These are phyloP conservation scores for Phtheirospermum japonicum DNA, from an alignment of 257 asterid genomes.

Conservation along the genomic window DNA sequence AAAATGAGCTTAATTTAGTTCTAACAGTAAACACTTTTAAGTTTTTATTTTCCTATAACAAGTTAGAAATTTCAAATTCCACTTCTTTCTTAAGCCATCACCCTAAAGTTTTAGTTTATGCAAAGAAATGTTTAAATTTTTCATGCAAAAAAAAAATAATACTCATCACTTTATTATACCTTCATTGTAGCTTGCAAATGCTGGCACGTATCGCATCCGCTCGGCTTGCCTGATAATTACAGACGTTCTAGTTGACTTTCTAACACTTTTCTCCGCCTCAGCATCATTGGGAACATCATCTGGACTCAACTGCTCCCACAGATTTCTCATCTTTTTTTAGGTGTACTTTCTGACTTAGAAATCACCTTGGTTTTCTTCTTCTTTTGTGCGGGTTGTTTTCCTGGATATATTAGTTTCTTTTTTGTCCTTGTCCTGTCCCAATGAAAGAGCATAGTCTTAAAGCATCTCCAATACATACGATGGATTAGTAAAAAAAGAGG, in stretches of 20 bases:
- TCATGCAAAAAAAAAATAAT: not conserved
- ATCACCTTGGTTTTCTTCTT: conserved; percentile 51
- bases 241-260: conserved; percentile 95
- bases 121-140: conserved; percentile 11
- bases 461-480: too few relatives aligned
- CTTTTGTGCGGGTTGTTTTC: conserved; percentile 56
- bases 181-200: conserved; percentile 86
- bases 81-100: not conserved
- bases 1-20: not conserved
- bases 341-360: conserved; percentile 43
- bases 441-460: conserved; percentile 5
- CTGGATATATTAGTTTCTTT: conserved; percentile 72
- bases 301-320: conserved; percentile 63
- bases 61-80: not conserved
- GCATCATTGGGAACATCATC: conserved; percentile 76
- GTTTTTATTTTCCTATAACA: not conserved
- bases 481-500: too few relatives aligned
- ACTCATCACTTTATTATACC: conserved; percentile 38
- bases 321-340: conserved; percentile 46
- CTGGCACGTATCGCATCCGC: conserved; percentile 98
- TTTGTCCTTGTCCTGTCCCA: conserved; percentile 51
- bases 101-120: conserved; percentile 1
- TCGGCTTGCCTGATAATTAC: conserved; percentile 95
- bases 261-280: conserved; percentile 67
- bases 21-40: not conserved